These are phyloP conservation scores for Amanita fuliginea DNA, from an alignment of 768 basidiomycete genomes.

Conservation along the genomic window DNA sequence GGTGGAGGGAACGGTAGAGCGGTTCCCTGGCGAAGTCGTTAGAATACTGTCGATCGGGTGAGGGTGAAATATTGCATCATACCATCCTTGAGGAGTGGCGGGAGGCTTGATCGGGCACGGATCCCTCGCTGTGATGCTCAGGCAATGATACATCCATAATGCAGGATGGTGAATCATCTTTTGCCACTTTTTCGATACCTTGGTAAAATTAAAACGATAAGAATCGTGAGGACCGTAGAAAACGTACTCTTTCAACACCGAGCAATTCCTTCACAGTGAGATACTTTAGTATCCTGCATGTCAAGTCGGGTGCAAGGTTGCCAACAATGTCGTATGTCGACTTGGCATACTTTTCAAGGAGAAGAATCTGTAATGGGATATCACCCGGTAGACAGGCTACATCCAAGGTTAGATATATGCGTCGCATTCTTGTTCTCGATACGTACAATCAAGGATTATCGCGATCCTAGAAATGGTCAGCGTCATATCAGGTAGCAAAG, in stretches of 20 bases:
- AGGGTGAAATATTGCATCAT: constrained; percentile 14
- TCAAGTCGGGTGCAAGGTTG: constrained; percentile 53
- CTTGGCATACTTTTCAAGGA: constrained; percentile 74
- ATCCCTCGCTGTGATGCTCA: constrained; percentile 62
- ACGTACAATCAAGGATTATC: constrained; percentile 51
- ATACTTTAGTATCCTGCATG: constrained; percentile 48
- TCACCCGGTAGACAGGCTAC: constrained; percentile 76
- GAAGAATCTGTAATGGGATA: constrained; percentile 71
- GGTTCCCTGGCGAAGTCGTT: constrained; percentile 28
- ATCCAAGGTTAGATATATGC: background rate
- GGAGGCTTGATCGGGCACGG: constrained; percentile 58
- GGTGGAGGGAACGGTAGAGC: constrained; percentile 71
- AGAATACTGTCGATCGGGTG: background rate
- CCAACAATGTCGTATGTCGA: constrained; percentile 80
- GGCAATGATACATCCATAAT: constrained; percentile 69
- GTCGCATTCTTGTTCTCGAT: background rate
- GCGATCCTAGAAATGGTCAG: constrained; percentile 29
- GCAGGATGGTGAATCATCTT: constrained; percentile 46
- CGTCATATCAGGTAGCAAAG: constrained; percentile 1
- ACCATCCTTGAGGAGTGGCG: constrained; percentile 63
- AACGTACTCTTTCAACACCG: constrained; percentile 40
- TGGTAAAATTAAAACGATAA: constrained; percentile 8
- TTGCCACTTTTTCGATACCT: constrained; percentile 39
- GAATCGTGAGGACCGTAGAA: background rate
- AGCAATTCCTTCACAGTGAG: constrained; percentile 51